Evolutionary conservation across 2,329 filamentous ascomycete genomes (phyloP), one percentile per base, ranked within the genome.

Genomic region (Xylaria sp.): DNA sequence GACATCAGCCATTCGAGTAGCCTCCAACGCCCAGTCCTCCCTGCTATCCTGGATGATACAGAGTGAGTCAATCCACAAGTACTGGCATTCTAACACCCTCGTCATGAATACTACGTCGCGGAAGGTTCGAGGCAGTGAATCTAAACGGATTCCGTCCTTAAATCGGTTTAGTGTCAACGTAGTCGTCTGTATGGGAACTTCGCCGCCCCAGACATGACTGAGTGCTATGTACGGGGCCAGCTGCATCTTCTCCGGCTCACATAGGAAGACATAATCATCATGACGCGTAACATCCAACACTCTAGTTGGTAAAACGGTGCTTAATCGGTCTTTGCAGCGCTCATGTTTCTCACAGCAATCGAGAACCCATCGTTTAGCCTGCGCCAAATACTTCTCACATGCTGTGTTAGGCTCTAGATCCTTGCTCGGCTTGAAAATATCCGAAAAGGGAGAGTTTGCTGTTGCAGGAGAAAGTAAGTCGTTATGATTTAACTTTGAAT

Each of bases 131-230:
- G 71, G 73, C 2, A 74, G 61, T n/a, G 51, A 41, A 4, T 71
- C 62, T 3, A 73, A 23, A 7, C 60, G 48, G 56, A 74, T 73
- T 23, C 73, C 71, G 10, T 55, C 46, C 28, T 74, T 72, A 18
- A 70, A 69, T 1, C 15, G 46, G 7, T 54, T 50, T 2, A 72
- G 25, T 10, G 60, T 72, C 13, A 63, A 20, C 13, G 37, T 41
- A 5, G 57, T 70, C 6, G 73, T 73, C 46, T 63, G 65, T 1
- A 70, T 65, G 18, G 71, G 66, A 37, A 73, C 73, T 25, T 41
- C 18, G 9, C 71, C 71, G 23, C 71, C 73, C 71, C 73, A 74
- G 15, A 67, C 68, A 50, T 74, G 71, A 48, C 73, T 73, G 4
- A 74, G 56, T 2, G 71, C 70, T 25, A 67, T 52, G 20, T 72